Evolutionary conservation across 2,329 filamentous ascomycete species (phyloP), one percentile per base, ranked within the genome.

Genomic region (Claviceps monticola): DNA sequence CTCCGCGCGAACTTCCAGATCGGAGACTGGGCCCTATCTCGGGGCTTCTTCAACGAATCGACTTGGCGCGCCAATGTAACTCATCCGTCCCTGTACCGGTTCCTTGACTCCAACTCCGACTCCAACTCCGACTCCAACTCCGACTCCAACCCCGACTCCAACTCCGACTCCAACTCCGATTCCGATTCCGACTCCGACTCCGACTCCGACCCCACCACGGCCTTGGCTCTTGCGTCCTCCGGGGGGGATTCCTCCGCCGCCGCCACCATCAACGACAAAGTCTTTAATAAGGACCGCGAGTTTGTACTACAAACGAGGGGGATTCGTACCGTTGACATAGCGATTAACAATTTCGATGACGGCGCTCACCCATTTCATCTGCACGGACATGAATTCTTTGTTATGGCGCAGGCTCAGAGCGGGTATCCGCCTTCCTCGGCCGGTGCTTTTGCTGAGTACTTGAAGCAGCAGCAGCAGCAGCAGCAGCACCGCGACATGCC

Each of bases 291-390:
- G 1, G 51, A 55, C 0, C 56, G 43, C 0, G 67, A 73, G 17
- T 71, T 74, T 46, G 72, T 78, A 41, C 59, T 76, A 26, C 68
- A 81, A 54, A 69, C 73, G 2, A 64, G 66, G 0, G 74, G 78
- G 49, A 69, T 79, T 29, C 68, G 77, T 34, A 70, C 71, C 38
- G 70, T 79, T 38, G 78, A 79, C 2, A 73, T 76, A 29, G 71
- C 80, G 55, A 82, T 82, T 62, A 80, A 80, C 46, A 58, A 74
- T 44, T 80, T 78, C 6, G 78, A 83, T 61, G 71, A 83, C 44
- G 59, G 66, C 5, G 61, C 61, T 0, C 67, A 69, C 21, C 66
- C 66, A 0, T 68, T 68, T 36, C 80, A 84, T 63, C 66, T 84
- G 0, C 82, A 83, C 62, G 78, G 78, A 0, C 76, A 80, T 62